phyloP scores from a whole-genome alignment of 495 filamentous ascomycete species.

The Clohesyomyces aquaticus region DNA sequence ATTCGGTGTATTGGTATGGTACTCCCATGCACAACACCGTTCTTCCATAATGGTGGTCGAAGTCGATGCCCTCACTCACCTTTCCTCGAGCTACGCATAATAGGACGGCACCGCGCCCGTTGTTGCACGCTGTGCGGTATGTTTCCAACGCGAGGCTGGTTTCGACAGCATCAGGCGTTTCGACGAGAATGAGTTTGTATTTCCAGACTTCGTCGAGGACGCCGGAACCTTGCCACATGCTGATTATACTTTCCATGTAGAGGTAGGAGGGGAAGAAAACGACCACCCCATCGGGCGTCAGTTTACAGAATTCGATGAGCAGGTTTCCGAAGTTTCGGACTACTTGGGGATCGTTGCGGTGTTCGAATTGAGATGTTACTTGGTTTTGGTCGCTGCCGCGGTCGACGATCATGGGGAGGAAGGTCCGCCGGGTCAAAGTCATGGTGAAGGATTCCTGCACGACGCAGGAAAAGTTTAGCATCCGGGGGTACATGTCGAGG shows the following conservation, averaged over 20 bases:
- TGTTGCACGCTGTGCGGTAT: constrained; percentile 95
- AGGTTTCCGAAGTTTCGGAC: constrained; percentile 95
- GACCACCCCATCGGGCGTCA: constrained; percentile 95
- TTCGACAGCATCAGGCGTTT: constrained; percentile 97
- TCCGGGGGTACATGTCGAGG: constrained; percentile 98
- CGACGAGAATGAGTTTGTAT: constrained; percentile 96
- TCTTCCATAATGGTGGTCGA: constrained; percentile 97
- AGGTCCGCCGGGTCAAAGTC: constrained; percentile 93
- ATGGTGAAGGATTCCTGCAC: constrained; percentile 96
- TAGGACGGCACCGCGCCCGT: constrained; percentile 89
- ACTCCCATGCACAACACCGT: constrained; percentile 97
- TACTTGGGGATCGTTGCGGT: constrained; percentile 90
- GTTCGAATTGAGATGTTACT: constrained; percentile 88
- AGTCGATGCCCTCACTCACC: constrained; percentile 97
- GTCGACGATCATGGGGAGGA: constrained; percentile 97
- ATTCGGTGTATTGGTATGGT: constrained; percentile 98
- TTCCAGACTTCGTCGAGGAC: constrained; percentile 98
- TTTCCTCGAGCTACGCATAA: constrained; percentile 96
- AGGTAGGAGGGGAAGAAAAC: constrained; percentile 99
- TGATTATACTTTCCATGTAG: constrained; percentile 99
- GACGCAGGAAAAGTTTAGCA: constrained; percentile 90
- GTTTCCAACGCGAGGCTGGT: constrained; percentile 95
- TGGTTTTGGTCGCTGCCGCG: constrained; percentile 90
- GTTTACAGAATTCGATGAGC: constrained; percentile 87
- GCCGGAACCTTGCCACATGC: constrained; percentile 98